Evolutionary conservation across 75 land plant species (phyloP).

Genomic region (Pseudotsuga menziesii): DNA sequence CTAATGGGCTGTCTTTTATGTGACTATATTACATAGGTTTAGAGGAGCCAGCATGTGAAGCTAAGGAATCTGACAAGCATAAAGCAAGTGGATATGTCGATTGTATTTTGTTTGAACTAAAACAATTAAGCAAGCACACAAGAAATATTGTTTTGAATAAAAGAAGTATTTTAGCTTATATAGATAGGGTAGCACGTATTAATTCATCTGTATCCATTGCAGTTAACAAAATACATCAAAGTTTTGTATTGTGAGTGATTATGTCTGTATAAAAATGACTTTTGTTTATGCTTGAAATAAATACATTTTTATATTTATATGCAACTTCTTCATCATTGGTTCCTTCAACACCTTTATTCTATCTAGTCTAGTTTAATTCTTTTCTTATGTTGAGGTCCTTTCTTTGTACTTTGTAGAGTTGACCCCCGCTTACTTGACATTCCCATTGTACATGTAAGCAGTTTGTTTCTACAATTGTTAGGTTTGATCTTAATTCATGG

Average conservation of each 20-base stretch:
- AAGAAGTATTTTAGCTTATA: constrained; percentile 25
- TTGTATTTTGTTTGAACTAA: constrained; percentile 49
- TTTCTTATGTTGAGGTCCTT: background rate
- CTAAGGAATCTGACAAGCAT: constrained; percentile 56
- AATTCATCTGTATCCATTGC: constrained; percentile 64
- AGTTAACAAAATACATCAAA: constrained; percentile 90
- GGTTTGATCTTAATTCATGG: constrained; percentile 33
- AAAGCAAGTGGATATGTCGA: constrained; percentile 42
- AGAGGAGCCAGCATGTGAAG: constrained; percentile 22
- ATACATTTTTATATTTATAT: background rate
- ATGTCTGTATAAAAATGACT: constrained; percentile 1
- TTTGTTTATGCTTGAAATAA: background rate
- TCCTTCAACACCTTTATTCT: background rate
- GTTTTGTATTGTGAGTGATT: constrained; percentile 95
- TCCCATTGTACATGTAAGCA: constrained; percentile 95
- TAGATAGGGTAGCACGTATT: constrained; percentile 27
- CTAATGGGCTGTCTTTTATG: background rate
- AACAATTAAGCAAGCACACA: constrained; percentile 48
- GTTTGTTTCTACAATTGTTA: constrained; percentile 71
- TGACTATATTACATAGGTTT: background rate
- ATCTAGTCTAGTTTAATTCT: background rate
- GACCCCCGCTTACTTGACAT: constrained; percentile 80
- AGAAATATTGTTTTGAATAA: constrained; percentile 42
- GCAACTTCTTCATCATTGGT: constrained; percentile 4
- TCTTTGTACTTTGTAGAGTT: constrained; percentile 39